These are phyloP conservation scores for Didymella pomorum DNA, from an alignment of 2,329 filamentous ascomycete species.

Conservation along the genomic window DNA sequence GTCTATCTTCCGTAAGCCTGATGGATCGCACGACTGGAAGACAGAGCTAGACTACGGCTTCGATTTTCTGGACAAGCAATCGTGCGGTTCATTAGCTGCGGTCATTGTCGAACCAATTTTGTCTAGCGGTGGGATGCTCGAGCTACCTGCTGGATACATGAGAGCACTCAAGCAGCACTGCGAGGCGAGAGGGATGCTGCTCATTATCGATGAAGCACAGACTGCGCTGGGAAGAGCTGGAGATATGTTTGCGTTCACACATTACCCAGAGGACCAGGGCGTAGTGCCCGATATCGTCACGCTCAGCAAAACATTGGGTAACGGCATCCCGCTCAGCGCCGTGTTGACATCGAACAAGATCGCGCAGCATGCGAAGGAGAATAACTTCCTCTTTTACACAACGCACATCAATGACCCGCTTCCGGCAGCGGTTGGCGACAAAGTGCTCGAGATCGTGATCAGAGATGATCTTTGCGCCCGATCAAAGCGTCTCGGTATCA, in stretches of 20 bases:
- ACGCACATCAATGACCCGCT: slow-evolving; percentile 71
- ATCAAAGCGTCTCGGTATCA: slow-evolving; percentile 55
- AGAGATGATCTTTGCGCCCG: slow-evolving; percentile 62
- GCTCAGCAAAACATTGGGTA: slow-evolving; percentile 68
- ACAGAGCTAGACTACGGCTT: slow-evolving; percentile 72
- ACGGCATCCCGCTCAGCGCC: slow-evolving; percentile 66
- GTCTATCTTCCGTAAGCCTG: slow-evolving; percentile 65
- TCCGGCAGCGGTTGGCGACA: slow-evolving; percentile 66
- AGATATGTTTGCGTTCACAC: slow-evolving; percentile 56
- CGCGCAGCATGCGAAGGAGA: slow-evolving; percentile 57
- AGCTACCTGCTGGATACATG: slow-evolving; percentile 67
- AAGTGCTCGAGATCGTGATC: slow-evolving; percentile 68
- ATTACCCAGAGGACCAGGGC: slow-evolving; percentile 39
- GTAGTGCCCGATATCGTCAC: slow-evolving; percentile 63
- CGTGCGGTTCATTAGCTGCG: slow-evolving; percentile 68
- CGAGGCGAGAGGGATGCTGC: slow-evolving; percentile 42
- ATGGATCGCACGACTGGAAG: slow-evolving; percentile 71
- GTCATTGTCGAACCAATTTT: slow-evolving; percentile 70
- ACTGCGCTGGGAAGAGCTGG: slow-evolving; percentile 49
- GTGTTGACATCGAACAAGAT: slow-evolving; percentile 65
- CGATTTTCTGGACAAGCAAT: slow-evolving; percentile 66
- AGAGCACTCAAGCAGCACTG: slow-evolving; percentile 60
- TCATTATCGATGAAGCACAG: slow-evolving; percentile 51
- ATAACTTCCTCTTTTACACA: slow-evolving; percentile 65
- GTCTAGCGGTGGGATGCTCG: slow-evolving; percentile 66